Conservation (phyloP, 352 stramenopile genomes). For the Blastocystis sp. region DNA sequence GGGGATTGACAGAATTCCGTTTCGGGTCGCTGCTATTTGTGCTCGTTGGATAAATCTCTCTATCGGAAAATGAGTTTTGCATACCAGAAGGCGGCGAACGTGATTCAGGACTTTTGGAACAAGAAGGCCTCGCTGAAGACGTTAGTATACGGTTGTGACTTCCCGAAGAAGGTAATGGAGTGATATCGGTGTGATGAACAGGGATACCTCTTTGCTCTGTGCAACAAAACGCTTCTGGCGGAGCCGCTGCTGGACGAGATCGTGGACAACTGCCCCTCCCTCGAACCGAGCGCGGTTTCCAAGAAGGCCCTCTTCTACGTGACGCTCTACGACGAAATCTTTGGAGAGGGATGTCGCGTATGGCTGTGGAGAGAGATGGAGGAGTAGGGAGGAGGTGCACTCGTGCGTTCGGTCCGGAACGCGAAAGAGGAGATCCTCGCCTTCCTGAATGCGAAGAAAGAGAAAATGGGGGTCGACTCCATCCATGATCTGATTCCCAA, state of each 20-base stretch:
- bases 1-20: neutral
- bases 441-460: slow-evolving; percentile 68
- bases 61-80: neutral
- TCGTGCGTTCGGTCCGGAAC: slow-evolving; percentile 55
- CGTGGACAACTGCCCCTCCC: neutral
- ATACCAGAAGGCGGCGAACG: slow-evolving; percentile 16
- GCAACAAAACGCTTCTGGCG: slow-evolving; percentile 71
- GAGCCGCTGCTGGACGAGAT: slow-evolving; percentile 62
- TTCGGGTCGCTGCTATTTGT: neutral
- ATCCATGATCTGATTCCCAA: slow-evolving; percentile 71
- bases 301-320: slow-evolving; percentile 67
- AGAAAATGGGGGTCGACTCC: slow-evolving; percentile 69
- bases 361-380: neutral
- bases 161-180: slow-evolving; percentile 68
- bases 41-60: neutral
- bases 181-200: slow-evolving; percentile 74
- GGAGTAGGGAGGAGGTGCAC: slow-evolving; percentile 68
- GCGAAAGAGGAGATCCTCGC: slow-evolving; percentile 72
- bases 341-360: slow-evolving; percentile 62
- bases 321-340: slow-evolving; percentile 73
- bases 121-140: slow-evolving; percentile 71
- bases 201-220: slow-evolving; percentile 69
- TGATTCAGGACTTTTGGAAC: slow-evolving; percentile 50
- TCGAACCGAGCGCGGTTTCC: neutral
- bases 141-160: slow-evolving; percentile 64